Conservation (phyloP, 768 basidiomycete genomes). For the Exidia glandulosa region DNA sequence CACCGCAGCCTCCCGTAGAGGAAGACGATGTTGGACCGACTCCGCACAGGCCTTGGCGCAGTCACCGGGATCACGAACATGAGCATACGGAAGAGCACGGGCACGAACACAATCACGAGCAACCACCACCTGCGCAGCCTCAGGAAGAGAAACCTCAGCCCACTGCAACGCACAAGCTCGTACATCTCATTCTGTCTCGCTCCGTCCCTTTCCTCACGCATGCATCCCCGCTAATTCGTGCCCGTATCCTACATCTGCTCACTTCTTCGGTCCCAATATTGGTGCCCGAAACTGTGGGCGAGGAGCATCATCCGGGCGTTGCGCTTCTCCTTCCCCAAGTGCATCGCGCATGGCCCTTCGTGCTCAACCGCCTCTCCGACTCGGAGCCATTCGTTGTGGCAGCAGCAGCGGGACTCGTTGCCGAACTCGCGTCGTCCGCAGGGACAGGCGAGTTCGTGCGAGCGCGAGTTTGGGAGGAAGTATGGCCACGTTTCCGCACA, state of each 20-base stretch:
- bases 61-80: too few relatives aligned
- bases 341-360: slow-evolving; percentile 88
- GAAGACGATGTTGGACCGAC: too few relatives aligned
- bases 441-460: slow-evolving; percentile 69
- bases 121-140: slow-evolving; percentile 25
- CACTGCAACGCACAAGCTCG: slow-evolving; percentile 63
- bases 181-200: slow-evolving; percentile 76
- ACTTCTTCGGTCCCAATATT: slow-evolving; percentile 59
- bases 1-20: too few relatives aligned
- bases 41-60: too few relatives aligned
- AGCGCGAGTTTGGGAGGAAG: slow-evolving; percentile 76
- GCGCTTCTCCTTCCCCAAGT: slow-evolving; percentile 60
- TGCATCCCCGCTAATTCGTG: slow-evolving; percentile 72
- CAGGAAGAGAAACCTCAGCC: slow-evolving; percentile 32
- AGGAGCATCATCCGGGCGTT: slow-evolving; percentile 12
- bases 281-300: slow-evolving; percentile 49
- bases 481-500: slow-evolving; percentile 73
- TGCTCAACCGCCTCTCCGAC: slow-evolving; percentile 72
- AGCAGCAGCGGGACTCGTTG: slow-evolving; percentile 65
- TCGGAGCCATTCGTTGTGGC: slow-evolving; percentile 68
- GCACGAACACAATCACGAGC: slow-evolving; percentile 32
- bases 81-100: slow-evolving; percentile 26
- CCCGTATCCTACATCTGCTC: slow-evolving; percentile 72
- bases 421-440: slow-evolving; percentile 51
- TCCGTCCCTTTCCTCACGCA: slow-evolving; percentile 89